Evolutionary conservation across 208 protist genomes (phyloP).

Genomic region (Acanthamoeba healyi): DNA sequence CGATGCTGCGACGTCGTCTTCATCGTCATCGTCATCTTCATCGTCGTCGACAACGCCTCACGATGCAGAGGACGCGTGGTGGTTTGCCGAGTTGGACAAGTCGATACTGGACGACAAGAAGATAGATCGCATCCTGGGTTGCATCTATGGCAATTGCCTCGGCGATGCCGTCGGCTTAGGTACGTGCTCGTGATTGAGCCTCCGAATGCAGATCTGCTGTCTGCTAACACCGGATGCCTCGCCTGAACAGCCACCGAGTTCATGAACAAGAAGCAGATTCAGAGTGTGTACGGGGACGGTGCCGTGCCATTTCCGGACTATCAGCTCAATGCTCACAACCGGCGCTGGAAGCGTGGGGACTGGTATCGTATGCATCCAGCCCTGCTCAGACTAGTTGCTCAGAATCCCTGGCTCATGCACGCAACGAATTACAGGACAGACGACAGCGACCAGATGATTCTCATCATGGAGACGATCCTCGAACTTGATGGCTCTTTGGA

Average conservation of each 20-base stretch:
- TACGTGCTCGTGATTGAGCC: too few species aligned
- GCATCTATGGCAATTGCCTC: conserved; percentile 84
- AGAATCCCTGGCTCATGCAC: not conserved
- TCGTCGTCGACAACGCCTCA: not conserved
- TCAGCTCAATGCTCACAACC: conserved; percentile 78
- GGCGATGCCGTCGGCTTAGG: conserved; percentile 85
- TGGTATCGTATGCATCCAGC: conserved; percentile 20
- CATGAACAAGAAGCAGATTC: conserved; percentile 62
- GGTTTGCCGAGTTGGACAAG: conserved; percentile 7
- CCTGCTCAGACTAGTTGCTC: not conserved
- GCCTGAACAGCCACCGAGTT: conserved; percentile 81
- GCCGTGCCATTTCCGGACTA: conserved; percentile 84
- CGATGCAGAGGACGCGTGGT: not conserved
- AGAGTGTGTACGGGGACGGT: conserved; percentile 51
- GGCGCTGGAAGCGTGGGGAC: conserved; percentile 81
- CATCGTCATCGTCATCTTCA: conserved; percentile 21
- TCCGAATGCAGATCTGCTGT: not conserved
- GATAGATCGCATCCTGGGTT: conserved; percentile 79
- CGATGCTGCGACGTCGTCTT: not conserved
- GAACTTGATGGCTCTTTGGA: conserved; percentile 75
- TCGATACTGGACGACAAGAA: conserved; percentile 15
- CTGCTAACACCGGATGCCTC: not conserved
- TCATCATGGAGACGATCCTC: conserved; percentile 81
- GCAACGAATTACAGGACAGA: conserved; percentile 80
- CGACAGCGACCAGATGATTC: conserved; percentile 86